Evolutionary conservation across 2,329 filamentous ascomycete species (phyloP), one percentile per base, ranked within the genome.

Genomic region (Bertia moriformis): DNA sequence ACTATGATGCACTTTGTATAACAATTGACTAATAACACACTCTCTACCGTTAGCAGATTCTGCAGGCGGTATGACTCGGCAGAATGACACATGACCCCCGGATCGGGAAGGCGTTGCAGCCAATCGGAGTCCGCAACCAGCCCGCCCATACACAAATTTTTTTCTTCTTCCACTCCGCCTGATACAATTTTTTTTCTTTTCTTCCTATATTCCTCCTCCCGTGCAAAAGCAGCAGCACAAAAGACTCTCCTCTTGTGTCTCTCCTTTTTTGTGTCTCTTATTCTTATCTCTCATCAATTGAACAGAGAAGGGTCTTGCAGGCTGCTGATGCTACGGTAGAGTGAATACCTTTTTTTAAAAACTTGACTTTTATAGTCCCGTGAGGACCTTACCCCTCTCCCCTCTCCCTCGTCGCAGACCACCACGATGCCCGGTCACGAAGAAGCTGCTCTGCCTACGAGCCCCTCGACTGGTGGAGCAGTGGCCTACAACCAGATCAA

Each of bases 121-220:
- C 24, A 29, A 29, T 29, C 10, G n/a, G 24, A 29, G 24, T 10
- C 10, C 24, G 10, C n/a, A 10, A 29, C n/a, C 10, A 29, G 24
- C 24, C 10, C 24, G n/a, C 24, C 24, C 24, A 29, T 29, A 29
- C 24, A 29, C 24, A 29, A 29, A 29, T 10, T 29, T 29, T 29
- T n/a, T n/a, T 29, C 10, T 29, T 29, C 10, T 29, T 10, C 24
- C 24, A n/a, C n/a, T 29, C n/a, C 24, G 24, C 24, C 10, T n/a
- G 24, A 29, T 10, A 29, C n/a, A n/a, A 10, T 29, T 29, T n/a
- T 29, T 29, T 29, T n/a, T 29, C 24, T n/a, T 29, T n/a, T 29
- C n/a, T n/a, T 29, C n/a, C 24, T 29, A 29, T 29, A 29, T 29
- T 29, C 24, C 24, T 29, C 24, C 24, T 29, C 24, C 24, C n/a